Evolutionary conservation across 2,329 filamentous ascomycete genomes (phyloP).

Genomic region (Lecanicillium sp.): DNA sequence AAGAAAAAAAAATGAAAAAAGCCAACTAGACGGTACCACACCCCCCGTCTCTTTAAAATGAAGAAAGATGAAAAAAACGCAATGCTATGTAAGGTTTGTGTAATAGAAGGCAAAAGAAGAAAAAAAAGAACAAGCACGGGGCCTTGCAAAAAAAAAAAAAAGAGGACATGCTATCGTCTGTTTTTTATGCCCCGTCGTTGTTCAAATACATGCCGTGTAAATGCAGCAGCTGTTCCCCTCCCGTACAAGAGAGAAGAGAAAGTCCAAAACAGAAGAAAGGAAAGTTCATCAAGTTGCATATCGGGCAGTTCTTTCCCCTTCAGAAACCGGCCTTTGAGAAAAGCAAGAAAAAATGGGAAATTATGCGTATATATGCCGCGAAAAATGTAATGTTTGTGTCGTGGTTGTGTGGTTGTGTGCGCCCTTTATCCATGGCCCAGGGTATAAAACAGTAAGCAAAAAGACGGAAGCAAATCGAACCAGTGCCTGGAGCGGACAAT

Average conservation of each 20-base stretch:
- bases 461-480: not conserved
- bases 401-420: not conserved
- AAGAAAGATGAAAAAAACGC: not conserved
- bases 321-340: not conserved
- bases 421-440: conserved; percentile 9
- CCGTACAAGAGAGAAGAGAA: not conserved
- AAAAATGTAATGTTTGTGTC: not conserved
- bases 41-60: too few relatives aligned
- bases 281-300: not conserved
- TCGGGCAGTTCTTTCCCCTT: too few relatives aligned
- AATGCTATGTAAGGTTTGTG: conserved; percentile 4
- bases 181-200: too few relatives aligned
- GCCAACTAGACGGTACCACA: too few relatives aligned
- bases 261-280: not conserved
- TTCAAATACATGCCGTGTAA: not conserved
- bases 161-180: too few relatives aligned
- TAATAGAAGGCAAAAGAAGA: too few relatives aligned
- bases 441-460: conserved; percentile 10
- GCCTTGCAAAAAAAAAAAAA: too few relatives aligned
- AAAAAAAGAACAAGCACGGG: not conserved
- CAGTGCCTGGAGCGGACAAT: not conserved
- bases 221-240: not conserved
- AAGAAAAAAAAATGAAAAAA: conserved; percentile 6
- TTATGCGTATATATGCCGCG: not conserved
- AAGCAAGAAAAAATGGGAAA: not conserved